Evolutionary conservation across 2,329 filamentous ascomycete species (phyloP).

Genomic region (Xylaria hypoxylon): DNA sequence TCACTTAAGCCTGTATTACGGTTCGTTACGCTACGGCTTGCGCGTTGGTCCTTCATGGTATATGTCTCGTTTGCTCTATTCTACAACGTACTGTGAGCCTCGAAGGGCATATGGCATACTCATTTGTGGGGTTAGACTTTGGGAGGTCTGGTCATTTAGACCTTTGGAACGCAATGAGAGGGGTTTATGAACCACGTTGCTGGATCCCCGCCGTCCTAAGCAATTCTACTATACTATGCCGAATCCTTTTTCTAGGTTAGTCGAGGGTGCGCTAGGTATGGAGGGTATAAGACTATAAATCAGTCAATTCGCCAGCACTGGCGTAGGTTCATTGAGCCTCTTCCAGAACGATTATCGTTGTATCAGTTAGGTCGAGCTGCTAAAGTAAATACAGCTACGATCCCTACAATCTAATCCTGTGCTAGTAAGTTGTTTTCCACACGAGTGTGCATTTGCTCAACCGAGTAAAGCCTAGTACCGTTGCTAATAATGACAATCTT

Average conservation of each 20-base stretch:
- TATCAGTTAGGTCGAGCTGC: background rate
- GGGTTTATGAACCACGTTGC: too few relatives aligned
- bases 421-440: background rate
- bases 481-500: background rate
- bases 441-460: background rate
- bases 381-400: background rate
- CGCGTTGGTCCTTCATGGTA: background rate
- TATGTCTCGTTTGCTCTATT: background rate
- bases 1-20: conserved; percentile 14
- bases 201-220: too few relatives aligned
- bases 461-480: background rate
- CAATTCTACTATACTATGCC: too few relatives aligned
- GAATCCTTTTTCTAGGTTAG: too few relatives aligned
- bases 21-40: conserved; percentile 1
- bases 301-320: background rate
- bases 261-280: too few relatives aligned
- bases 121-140: too few relatives aligned
- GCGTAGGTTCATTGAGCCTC: too few relatives aligned
- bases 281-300: background rate
- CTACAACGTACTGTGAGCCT: background rate
- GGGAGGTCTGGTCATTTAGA: too few relatives aligned
- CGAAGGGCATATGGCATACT: background rate
- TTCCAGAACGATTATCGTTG: too few relatives aligned
- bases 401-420: background rate
- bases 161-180: too few relatives aligned